A percentile compares a stretch with the other conserved stretches of the same genome.
These are phyloP conservation scores for Plasmodium gonderi DNA, from an alignment of 169 alveolate species.

Conservation along the genomic window DNA sequence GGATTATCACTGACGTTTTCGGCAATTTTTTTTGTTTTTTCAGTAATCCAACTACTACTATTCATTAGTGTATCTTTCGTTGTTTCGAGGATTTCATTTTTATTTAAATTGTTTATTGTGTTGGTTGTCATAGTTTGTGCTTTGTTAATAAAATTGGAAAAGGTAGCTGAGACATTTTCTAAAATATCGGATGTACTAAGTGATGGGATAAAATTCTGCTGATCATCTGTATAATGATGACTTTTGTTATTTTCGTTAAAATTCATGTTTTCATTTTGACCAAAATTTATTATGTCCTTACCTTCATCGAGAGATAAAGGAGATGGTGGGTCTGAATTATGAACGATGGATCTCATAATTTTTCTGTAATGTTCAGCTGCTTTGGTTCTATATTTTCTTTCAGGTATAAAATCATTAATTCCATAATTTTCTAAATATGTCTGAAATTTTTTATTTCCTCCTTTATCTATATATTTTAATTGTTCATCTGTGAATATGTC, in stretches of 20 bases:
- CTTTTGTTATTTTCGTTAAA: slow-evolving; percentile 31
- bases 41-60: slow-evolving; percentile 74
- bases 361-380: slow-evolving; percentile 86
- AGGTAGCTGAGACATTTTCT: slow-evolving; percentile 59
- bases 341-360: slow-evolving; percentile 57
- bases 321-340: slow-evolving; percentile 66
- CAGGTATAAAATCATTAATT: slow-evolving; percentile 79
- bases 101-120: slow-evolving; percentile 60
- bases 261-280: slow-evolving; percentile 53
- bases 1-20: slow-evolving; percentile 75
- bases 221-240: slow-evolving; percentile 17
- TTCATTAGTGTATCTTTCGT: slow-evolving; percentile 71
- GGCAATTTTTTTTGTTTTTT: slow-evolving; percentile 72
- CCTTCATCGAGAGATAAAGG: slow-evolving; percentile 72
- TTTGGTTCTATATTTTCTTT: slow-evolving; percentile 82
- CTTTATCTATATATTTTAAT: slow-evolving; percentile 83
- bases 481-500: slow-evolving; percentile 95
- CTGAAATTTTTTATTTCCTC: slow-evolving; percentile 84
- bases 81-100: slow-evolving; percentile 59
- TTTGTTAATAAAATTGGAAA: slow-evolving; percentile 49
- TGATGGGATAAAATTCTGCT: slow-evolving; percentile 33
- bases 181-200: slow-evolving; percentile 52
- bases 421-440: slow-evolving; percentile 81
- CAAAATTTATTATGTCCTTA: slow-evolving; percentile 42
- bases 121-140: slow-evolving; percentile 63